These are phyloP conservation scores for Mycena galopus DNA, from an alignment of 768 basidiomycete genomes.

Conservation along the genomic window DNA sequence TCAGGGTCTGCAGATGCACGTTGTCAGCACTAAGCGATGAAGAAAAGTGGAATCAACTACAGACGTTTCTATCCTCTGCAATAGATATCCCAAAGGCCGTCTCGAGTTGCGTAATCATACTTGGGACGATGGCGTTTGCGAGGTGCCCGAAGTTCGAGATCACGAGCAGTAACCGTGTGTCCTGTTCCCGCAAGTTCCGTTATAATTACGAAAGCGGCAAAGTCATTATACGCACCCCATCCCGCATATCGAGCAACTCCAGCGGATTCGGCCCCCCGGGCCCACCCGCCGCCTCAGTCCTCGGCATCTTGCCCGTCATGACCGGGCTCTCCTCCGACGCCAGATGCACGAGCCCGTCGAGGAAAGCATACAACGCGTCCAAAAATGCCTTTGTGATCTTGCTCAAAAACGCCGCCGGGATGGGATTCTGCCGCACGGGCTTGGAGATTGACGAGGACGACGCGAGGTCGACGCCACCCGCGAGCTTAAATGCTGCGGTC, in stretches of 20 bases:
- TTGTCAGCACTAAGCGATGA: background rate
- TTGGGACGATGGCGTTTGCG: slow-evolving; percentile 76
- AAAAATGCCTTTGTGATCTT: slow-evolving; percentile 90
- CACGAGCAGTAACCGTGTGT: slow-evolving; percentile 88
- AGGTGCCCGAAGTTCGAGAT: slow-evolving; percentile 91
- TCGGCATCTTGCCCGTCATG: slow-evolving; percentile 52
- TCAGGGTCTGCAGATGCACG: slow-evolving; percentile 66
- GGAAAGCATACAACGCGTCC: slow-evolving; percentile 85
- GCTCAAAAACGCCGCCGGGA: slow-evolving; percentile 72
- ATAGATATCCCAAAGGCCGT: slow-evolving; percentile 79
- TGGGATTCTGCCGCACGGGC: slow-evolving; percentile 68
- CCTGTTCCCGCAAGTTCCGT: slow-evolving; percentile 57
- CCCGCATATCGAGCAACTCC: slow-evolving; percentile 70
- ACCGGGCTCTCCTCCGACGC: slow-evolving; percentile 78
- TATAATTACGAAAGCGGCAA: background rate
- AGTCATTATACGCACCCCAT: slow-evolving; percentile 62
- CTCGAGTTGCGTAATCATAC: slow-evolving; percentile 86
- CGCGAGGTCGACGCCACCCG: slow-evolving; percentile 77
- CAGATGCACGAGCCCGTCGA: slow-evolving; percentile 88
- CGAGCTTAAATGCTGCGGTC: slow-evolving; percentile 82
- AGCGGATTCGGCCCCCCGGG: slow-evolving; percentile 61
- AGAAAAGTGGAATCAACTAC: slow-evolving; percentile 22
- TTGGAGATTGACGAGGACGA: slow-evolving; percentile 56
- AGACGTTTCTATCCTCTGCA: slow-evolving; percentile 78
- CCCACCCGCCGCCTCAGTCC: slow-evolving; percentile 45